Evolutionary conservation across 176 grass and related monocot genomes (phyloP), one percentile per base, ranked within the genome.

Genomic region (Echinochloa phyllopogon): DNA sequence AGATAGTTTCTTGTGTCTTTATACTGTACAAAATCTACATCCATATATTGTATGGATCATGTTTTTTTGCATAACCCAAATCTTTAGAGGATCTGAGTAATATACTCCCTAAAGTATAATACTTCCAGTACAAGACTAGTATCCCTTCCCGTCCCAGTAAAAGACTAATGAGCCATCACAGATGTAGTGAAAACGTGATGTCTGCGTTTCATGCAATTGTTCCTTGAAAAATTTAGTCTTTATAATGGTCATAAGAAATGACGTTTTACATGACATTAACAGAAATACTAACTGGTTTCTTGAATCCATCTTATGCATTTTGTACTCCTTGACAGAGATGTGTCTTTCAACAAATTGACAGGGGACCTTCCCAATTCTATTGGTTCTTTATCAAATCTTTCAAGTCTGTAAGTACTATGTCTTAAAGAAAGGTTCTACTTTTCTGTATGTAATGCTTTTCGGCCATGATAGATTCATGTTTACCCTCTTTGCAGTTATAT

Each of bases 321-420:
- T 78, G 38, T 27, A 80, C 44, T 76, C 42, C 76, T 86, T 96
- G 77, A 56, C 92, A 99, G 97, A 83, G 97, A 99, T 58, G 60
- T 99, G 24, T 99, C 97, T 69, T 99, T 96, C 90, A 99, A 99
- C 88, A 76, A 91, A 75, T 91, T 99, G 82, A 80, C 88, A 24
- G 97, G 97, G 84, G 84, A 88, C 84, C 88, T 99, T 86, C 97
- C 97, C 79, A 91, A 76, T 72, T 99, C 97, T 88, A 53, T 96
- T 74, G 82, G 87, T 63, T 96, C 84, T 69, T 51, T 99, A 76
- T 94, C 92, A 79, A 96, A 92, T 83, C 84, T 99, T 89, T 94
- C 94, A 78, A 96, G 86, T 61, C 94, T 99, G 97, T 99, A 87
- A 90, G 93, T 92, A 87, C 78, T 61, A 65, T 50, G 33, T 74